Evolutionary conservation across 2,329 filamentous ascomycete genomes (phyloP).

Genomic region (Hymenoscyphus infarciens): DNA sequence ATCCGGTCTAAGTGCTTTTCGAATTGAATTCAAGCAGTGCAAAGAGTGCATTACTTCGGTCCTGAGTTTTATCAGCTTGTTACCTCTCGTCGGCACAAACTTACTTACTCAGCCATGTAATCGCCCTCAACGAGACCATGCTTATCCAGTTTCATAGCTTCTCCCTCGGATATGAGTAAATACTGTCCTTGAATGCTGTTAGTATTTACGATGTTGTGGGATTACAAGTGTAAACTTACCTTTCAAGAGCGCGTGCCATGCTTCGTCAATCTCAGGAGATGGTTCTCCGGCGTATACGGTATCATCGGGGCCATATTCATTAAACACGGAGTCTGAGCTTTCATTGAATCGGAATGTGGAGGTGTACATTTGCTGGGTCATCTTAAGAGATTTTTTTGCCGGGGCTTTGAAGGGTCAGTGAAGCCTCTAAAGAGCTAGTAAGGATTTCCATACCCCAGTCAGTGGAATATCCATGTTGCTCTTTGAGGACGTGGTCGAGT

Average conservation of each 20-base stretch:
- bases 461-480: conserved; percentile 10
- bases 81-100: not conserved
- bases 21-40: conserved; percentile 23
- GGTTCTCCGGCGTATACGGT: conserved; percentile 22
- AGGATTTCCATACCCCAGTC: conserved; percentile 13
- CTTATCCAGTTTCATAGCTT: conserved; percentile 16
- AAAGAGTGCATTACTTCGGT: conserved; percentile 26
- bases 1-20: conserved; percentile 18
- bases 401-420: not conserved
- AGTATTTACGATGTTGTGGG: not conserved
- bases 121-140: conserved; percentile 18
- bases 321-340: conserved; percentile 17
- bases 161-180: conserved; percentile 17
- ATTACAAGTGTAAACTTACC: conserved; percentile 11
- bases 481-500: not conserved
- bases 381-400: conserved; percentile 15
- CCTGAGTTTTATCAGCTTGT: conserved; percentile 5
- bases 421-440: not conserved
- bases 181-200: conserved; percentile 17
- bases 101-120: conserved; percentile 20
- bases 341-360: conserved; percentile 25
- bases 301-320: conserved; percentile 14
- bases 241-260: conserved; percentile 20
- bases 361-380: conserved; percentile 20
- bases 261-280: conserved; percentile 22